A percentile compares a stretch with the other conserved stretches of the same genome.
phyloP scores from a whole-genome alignment of 768 basidiomycete species.

The Suillus hirtellus region DNA sequence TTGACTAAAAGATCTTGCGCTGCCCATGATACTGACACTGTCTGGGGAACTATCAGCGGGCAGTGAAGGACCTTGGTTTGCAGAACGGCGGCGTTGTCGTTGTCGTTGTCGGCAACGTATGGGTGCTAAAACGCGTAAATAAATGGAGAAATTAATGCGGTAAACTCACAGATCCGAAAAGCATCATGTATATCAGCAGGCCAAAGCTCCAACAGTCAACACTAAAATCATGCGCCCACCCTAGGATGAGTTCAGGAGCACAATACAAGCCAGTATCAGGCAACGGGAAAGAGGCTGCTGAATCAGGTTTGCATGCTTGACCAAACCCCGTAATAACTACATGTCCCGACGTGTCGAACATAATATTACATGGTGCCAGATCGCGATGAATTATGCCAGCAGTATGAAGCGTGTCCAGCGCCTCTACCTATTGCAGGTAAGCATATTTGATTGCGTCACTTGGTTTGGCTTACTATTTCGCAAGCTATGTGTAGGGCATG shows the following conservation, averaged over 20 bases:
- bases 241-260: slow-evolving; percentile 56
- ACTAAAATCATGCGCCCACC: slow-evolving; percentile 52
- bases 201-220: slow-evolving; percentile 67
- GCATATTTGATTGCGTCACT: neutral
- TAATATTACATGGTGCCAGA: slow-evolving; percentile 45
- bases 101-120: slow-evolving; percentile 26
- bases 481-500: slow-evolving; percentile 45
- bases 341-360: slow-evolving; percentile 47
- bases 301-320: slow-evolving; percentile 30
- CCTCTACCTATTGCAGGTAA: slow-evolving; percentile 32
- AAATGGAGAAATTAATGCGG: neutral
- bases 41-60: slow-evolving; percentile 27
- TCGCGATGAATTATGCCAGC: slow-evolving; percentile 48
- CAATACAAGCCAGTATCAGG: slow-evolving; percentile 31
- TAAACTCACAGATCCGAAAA: slow-evolving; percentile 44
- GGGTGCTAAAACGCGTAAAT: slow-evolving; percentile 39
- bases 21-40: slow-evolving; percentile 25
- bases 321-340: slow-evolving; percentile 46
- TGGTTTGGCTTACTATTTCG: slow-evolving; percentile 44
- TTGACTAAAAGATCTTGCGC: slow-evolving; percentile 46
- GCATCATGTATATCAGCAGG: slow-evolving; percentile 49
- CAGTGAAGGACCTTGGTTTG: slow-evolving; percentile 37
- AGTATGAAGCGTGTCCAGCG: slow-evolving; percentile 44
- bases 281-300: slow-evolving; percentile 3
- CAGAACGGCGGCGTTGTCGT: slow-evolving; percentile 29